These are phyloP conservation scores for Symbiotaphrina buchneri DNA, from an alignment of 495 filamentous ascomycete species.

Conservation along the genomic window DNA sequence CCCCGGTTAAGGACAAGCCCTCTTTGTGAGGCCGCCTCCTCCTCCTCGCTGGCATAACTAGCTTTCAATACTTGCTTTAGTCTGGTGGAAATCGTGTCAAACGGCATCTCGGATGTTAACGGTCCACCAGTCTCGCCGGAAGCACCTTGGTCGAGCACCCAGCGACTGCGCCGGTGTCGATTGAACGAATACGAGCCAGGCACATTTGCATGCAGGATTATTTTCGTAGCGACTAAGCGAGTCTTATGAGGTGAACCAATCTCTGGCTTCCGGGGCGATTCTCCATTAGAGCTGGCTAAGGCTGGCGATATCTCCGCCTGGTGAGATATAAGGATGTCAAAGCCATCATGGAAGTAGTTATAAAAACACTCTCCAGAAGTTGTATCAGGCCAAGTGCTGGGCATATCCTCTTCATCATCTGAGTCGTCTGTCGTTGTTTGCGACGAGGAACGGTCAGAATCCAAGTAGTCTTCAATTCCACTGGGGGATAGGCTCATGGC, in stretches of 20 bases:
- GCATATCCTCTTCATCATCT: slow-evolving; percentile 36
- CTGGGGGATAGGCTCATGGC: slow-evolving; percentile 6
- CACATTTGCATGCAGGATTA: slow-evolving; percentile 81
- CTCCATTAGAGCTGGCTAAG: slow-evolving; percentile 19
- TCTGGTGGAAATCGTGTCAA: slow-evolving; percentile 40
- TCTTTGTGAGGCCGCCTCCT: slow-evolving; percentile 39
- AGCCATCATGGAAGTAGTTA: slow-evolving; percentile 89
- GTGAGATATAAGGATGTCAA: slow-evolving; percentile 79
- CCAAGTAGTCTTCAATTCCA: slow-evolving; percentile 35
- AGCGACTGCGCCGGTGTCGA: slow-evolving; percentile 71
- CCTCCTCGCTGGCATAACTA: slow-evolving; percentile 33
- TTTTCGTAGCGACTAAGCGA: slow-evolving; percentile 64
- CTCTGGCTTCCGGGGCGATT: neutral
- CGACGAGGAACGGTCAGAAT: slow-evolving; percentile 65
- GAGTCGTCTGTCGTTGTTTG: slow-evolving; percentile 60
- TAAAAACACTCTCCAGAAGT: slow-evolving; percentile 64
- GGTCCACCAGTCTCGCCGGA: slow-evolving; percentile 7
- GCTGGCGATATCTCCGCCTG: slow-evolving; percentile 43
- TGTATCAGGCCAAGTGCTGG: slow-evolving; percentile 21
- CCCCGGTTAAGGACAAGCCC: slow-evolving; percentile 80
- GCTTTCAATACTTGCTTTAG: slow-evolving; percentile 51
- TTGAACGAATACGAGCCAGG: slow-evolving; percentile 95
- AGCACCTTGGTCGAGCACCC: slow-evolving; percentile 42
- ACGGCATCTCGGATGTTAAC: slow-evolving; percentile 57
- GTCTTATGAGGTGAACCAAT: no score